Evolutionary conservation across 208 protist genomes (phyloP).

Genomic region (Wallacemonas rigidus): DNA sequence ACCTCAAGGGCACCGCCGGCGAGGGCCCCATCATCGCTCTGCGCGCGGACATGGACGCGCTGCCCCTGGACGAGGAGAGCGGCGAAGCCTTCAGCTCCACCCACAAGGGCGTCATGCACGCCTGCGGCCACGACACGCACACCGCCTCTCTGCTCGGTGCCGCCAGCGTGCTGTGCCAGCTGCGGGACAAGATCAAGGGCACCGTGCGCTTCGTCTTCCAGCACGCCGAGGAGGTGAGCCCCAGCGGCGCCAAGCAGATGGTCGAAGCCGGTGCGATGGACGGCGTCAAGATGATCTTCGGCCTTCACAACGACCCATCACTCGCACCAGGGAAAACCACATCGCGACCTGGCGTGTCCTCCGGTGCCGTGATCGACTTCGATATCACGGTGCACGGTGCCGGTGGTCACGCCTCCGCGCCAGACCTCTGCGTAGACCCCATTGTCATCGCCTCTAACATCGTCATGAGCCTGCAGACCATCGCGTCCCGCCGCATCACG

Average conservation of each 20-base stretch:
- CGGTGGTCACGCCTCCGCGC: slow-evolving; percentile 68
- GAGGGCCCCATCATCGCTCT: slow-evolving; percentile 54
- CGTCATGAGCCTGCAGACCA: slow-evolving; percentile 49
- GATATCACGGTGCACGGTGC: slow-evolving; percentile 64
- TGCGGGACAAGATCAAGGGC: slow-evolving; percentile 36
- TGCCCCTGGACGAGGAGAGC: slow-evolving; percentile 66
- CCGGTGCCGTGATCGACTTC: slow-evolving; percentile 60
- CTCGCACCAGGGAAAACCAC: slow-evolving; percentile 21
- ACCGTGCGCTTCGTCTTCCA: slow-evolving; percentile 59
- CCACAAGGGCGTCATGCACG: slow-evolving; percentile 42
- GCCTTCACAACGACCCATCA: slow-evolving; percentile 27
- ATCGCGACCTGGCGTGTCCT: slow-evolving; percentile 35
- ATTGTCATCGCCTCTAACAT: slow-evolving; percentile 58
- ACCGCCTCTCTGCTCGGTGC: slow-evolving; percentile 52
- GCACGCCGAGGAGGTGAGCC: slow-evolving; percentile 53
- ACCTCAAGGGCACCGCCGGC: slow-evolving; percentile 52
- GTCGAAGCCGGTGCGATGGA: slow-evolving; percentile 46
- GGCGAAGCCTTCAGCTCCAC: slow-evolving; percentile 60
- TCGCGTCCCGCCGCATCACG: slow-evolving; percentile 66
- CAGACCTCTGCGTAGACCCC: slow-evolving; percentile 66
- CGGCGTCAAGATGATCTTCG: slow-evolving; percentile 55
- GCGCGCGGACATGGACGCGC: slow-evolving; percentile 71
- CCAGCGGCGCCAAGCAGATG: slow-evolving; percentile 46
- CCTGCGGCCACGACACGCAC: slow-evolving; percentile 49
- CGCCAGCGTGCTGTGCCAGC: slow-evolving; percentile 46